Evolutionary conservation across 2,329 filamentous ascomycete species (phyloP).

Genomic region (Fusarium staphyleae): DNA sequence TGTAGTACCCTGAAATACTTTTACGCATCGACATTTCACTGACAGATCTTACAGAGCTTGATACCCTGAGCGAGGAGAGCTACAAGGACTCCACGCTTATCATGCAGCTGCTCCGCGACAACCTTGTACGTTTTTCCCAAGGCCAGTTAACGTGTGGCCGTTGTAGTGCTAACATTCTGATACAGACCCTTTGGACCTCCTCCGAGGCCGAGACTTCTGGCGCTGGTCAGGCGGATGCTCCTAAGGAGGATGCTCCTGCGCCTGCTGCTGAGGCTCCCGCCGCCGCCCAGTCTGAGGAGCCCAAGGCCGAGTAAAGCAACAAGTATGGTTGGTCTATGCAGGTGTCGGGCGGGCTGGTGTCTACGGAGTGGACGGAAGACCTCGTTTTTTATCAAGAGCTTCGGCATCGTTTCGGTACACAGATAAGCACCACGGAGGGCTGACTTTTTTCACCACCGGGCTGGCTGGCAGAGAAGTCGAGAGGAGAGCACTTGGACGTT

Average conservation of each 20-base stretch:
- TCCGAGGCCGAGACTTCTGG: constrained; percentile 90
- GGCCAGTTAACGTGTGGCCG: too few relatives aligned
- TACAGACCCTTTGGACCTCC: constrained; percentile 96
- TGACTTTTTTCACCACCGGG: constrained; percentile 48
- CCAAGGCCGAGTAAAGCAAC: constrained; percentile 69
- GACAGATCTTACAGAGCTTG: constrained; percentile 71
- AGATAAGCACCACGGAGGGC: constrained; percentile 50
- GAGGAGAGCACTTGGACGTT: constrained; percentile 58
- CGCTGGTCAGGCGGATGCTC: constrained; percentile 58
- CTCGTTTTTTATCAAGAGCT: constrained; percentile 59
- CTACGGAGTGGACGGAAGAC: constrained; percentile 69
- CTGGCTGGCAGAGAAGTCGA: constrained; percentile 49
- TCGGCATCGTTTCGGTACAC: constrained; percentile 58
- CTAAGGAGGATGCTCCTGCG: constrained; percentile 56
- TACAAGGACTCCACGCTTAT: constrained; percentile 99
- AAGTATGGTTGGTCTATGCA: constrained; percentile 42
- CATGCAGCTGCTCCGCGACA: constrained; percentile 98
- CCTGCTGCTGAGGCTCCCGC: constrained; percentile 65
- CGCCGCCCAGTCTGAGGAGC: constrained; percentile 63
- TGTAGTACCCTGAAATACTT: background rate
- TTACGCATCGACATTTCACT: background rate
- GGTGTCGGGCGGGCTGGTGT: constrained; percentile 64
- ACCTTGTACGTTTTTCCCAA: constrained; percentile 71
- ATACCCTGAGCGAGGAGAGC: constrained; percentile 96
- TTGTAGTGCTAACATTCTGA: constrained; percentile 41